Base-by-base conservation (phyloP, 768 basidiomycete genomes). In the Kwoniella shandongensis region DNA sequence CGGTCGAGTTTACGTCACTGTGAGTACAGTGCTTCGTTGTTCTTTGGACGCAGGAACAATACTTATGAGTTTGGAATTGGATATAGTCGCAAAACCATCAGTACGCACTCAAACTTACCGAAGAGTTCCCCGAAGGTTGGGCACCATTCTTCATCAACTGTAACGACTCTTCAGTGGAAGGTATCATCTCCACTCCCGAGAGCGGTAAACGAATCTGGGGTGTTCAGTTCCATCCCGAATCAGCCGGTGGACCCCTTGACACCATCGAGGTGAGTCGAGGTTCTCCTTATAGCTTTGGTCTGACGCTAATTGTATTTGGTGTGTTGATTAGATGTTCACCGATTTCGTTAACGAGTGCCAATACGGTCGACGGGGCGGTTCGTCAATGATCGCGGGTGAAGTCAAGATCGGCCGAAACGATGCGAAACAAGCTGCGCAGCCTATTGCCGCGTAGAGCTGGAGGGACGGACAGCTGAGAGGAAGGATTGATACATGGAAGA, bases 131-230 rank as follows among this genome's bases (percentile, higher is more conserved):
- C 25, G 80, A 82, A 56, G 96, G 92, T 17, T 99, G 91, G 92
- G 91, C 94, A 67, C 94, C 94, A 0, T 98, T 94, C 83, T 99
- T 99, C 81, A 94, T 98, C 81, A 99, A 97, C 79, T 96, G 91
- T 79, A 98, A 97, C 72, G 94, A 98, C 79, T 97, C 94, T 15
- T 96, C 91, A 0, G 92, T 98, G 15, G 96, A 98, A 75, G 96
- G 96, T 36, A 96, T 98, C 82, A 97, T 92, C 79, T 93, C 91
- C 17, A 96, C 96, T 1, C 72, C 80, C 0, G 88, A 86, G 10
- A 92, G 91, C 22, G 91, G 91, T 51, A 91, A 87, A 80, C 86
- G 85, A 62, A 83, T 98, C 27, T 98, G 92, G 91, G 96, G 94
- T 65, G 94, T 98, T 20, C 96, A 99, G 73, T 99, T 98, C 85